These are phyloP conservation scores for Purpureocillium takamizusanense DNA, from an alignment of 2,329 filamentous ascomycete genomes.

Conservation along the genomic window DNA sequence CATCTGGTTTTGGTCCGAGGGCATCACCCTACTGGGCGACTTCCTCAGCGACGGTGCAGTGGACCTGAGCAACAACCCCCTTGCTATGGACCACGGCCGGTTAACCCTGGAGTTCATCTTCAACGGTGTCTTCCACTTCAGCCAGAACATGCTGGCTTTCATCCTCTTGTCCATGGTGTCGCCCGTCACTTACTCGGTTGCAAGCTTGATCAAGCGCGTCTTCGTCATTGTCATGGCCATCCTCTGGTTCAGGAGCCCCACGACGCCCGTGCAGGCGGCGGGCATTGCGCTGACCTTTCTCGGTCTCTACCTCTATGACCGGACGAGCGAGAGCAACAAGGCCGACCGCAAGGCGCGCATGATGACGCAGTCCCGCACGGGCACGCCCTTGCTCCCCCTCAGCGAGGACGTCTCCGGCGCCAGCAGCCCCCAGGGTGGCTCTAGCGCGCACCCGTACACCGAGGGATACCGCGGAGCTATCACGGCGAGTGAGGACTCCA, in stretches of 20 bases:
- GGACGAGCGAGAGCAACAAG: slow-evolving; percentile 79
- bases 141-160: slow-evolving; percentile 92
- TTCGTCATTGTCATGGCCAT: slow-evolving; percentile 95
- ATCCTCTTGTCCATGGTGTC: slow-evolving; percentile 86
- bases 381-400: slow-evolving; percentile 56
- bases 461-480: slow-evolving; percentile 34
- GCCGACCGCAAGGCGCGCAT: slow-evolving; percentile 74
- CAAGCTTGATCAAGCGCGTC: slow-evolving; percentile 91
- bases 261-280: slow-evolving; percentile 70
- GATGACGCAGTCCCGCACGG: slow-evolving; percentile 32
- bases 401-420: slow-evolving; percentile 26
- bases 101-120: slow-evolving; percentile 82
- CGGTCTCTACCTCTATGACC: slow-evolving; percentile 91
- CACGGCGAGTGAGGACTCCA: slow-evolving; percentile 34
- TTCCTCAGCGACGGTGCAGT: slow-evolving; percentile 76
- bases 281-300: slow-evolving; percentile 86
- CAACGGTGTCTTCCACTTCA: slow-evolving; percentile 95
- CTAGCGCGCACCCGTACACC: slow-evolving; percentile 30
- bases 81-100: slow-evolving; percentile 68
- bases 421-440: slow-evolving; percentile 1
- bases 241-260: slow-evolving; percentile 89
- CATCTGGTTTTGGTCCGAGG: slow-evolving; percentile 91
- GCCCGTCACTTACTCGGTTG: slow-evolving; percentile 94
- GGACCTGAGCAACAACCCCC: slow-evolving; percentile 45
- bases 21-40: slow-evolving; percentile 66